These are phyloP conservation scores for Cenchrus purpureus DNA, from an alignment of 176 grass and related monocot genomes.

Conservation along the genomic window DNA sequence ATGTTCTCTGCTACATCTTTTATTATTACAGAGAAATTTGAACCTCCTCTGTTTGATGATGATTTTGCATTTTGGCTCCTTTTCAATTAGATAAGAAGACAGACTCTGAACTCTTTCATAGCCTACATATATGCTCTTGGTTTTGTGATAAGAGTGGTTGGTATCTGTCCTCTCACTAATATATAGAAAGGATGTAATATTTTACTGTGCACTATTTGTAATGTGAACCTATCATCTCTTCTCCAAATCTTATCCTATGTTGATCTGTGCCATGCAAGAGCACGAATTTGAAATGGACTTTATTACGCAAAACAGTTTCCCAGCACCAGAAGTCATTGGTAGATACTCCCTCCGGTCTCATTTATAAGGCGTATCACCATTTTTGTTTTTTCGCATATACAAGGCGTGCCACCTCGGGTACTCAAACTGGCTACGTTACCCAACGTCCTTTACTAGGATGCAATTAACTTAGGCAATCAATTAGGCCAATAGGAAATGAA, in stretches of 20 bases:
- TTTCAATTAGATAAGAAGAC: background rate
- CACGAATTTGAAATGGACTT: background rate
- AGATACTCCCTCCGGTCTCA: no score
- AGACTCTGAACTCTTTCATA: background rate
- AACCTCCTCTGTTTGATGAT: background rate
- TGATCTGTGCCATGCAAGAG: background rate
- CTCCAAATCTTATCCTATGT: background rate
- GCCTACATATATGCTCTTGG: background rate
- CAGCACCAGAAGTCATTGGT: background rate
- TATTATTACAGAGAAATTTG: background rate
- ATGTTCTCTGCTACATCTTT: background rate
- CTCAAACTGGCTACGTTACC: no score
- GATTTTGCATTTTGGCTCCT: background rate
- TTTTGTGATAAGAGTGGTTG: background rate
- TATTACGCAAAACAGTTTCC: background rate
- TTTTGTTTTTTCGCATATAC: no score
- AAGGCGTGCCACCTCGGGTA: no score
- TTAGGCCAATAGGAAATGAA: no score
- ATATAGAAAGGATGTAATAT: constrained; percentile 19
- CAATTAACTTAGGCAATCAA: no score
- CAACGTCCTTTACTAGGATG: no score
- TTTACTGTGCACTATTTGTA: constrained; percentile 4
- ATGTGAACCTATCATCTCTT: background rate
- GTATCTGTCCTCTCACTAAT: background rate
- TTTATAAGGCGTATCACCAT: no score